Conservation (phyloP, 495 filamentous ascomycete genomes). For the Xylaria sp. region DNA sequence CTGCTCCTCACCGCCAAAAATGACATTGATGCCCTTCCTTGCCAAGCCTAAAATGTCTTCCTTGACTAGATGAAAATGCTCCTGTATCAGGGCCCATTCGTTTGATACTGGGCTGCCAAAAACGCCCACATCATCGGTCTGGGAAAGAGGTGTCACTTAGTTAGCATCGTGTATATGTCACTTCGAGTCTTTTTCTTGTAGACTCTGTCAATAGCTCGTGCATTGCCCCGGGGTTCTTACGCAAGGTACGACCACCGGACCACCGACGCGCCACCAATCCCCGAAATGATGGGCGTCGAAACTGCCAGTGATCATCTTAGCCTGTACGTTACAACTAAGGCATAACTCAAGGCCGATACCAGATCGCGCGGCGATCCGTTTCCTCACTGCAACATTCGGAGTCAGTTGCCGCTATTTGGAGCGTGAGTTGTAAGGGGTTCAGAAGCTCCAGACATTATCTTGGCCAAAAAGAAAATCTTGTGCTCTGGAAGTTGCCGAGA, state of each 20-base stretch:
- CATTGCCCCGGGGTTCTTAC: conserved; percentile 34
- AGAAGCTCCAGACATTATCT: no score
- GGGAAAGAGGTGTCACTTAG: conserved; percentile 20
- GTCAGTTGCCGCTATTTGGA: no score
- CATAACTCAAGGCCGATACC: conserved; percentile 76
- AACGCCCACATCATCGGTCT: conserved; percentile 90
- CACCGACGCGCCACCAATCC: conserved; percentile 60
- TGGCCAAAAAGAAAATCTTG: no score
- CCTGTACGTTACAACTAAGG: conserved; percentile 81
- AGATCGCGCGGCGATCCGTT: conserved; percentile 57
- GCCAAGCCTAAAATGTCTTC: conserved; percentile 64
- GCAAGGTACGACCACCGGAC: conserved; percentile 45
- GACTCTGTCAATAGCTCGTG: neutral
- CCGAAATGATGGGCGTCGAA: conserved; percentile 78
- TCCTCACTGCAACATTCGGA: no score
- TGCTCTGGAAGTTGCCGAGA: no score
- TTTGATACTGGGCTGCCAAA: conserved; percentile 81
- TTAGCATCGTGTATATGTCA: neutral
- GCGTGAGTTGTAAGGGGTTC: no score
- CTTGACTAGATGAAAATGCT: conserved; percentile 69
- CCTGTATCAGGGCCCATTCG: conserved; percentile 75
- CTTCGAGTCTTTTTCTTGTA: neutral
- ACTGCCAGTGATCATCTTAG: conserved; percentile 71
- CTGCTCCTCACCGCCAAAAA: conserved; percentile 70
- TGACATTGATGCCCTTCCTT: conserved; percentile 62